phyloP scores from a whole-genome alignment of 306 rosid species.

The Vachellia pachyceras region DNA sequence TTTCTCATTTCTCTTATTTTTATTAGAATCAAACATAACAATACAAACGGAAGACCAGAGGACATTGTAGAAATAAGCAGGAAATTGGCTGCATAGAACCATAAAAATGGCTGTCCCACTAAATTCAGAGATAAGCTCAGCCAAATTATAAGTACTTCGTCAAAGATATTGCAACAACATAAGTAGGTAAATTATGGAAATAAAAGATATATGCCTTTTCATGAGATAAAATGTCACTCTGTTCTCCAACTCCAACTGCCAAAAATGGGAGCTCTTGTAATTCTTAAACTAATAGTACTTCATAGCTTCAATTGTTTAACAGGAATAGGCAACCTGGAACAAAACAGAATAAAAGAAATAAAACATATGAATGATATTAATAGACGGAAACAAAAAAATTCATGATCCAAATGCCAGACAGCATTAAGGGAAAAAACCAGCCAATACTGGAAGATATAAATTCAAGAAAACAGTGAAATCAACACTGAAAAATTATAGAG shows the following conservation, averaged over 20 bases:
- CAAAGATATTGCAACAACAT: background rate
- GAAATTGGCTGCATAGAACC: background rate
- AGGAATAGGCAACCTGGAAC: background rate
- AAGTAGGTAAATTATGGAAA: background rate
- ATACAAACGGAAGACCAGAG: background rate
- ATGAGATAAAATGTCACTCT: background rate
- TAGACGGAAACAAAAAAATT: background rate
- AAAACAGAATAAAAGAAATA: background rate
- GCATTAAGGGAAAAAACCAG: background rate
- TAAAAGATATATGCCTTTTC: background rate
- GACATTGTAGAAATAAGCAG: background rate
- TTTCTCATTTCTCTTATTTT: background rate
- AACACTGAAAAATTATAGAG: background rate
- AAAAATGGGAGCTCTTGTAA: background rate
- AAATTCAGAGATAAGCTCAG: background rate
- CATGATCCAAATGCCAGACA: background rate
- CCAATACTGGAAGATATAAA: background rate
- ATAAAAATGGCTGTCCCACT: background rate
- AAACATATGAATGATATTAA: background rate
- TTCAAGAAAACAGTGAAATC: background rate
- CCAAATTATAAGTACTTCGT: background rate
- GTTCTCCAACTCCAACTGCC: background rate
- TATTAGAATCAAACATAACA: background rate
- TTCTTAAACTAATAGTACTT: background rate
- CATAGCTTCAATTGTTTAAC: background rate